Base-by-base conservation (phyloP, 2,329 filamentous ascomycete species). In the Aaosphaeria arxii region DNA sequence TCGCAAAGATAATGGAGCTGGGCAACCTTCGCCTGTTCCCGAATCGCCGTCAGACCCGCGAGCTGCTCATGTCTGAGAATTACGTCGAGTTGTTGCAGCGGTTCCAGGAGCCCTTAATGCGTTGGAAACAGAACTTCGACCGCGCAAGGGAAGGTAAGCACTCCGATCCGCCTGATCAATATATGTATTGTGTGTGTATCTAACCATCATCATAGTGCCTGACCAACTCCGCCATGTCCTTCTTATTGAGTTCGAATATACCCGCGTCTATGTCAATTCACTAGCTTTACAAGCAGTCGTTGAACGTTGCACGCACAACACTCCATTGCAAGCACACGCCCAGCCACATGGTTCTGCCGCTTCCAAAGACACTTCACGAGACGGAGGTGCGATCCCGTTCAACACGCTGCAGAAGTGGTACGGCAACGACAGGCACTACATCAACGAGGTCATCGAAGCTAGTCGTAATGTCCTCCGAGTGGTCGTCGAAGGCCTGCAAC, bases 211-310 rank as follows among this genome's bases (percentile, higher is more conserved):
- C n/a, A 47, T 55, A 78, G 81, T 85, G 30, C 75, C 79, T 1
- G 73, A 76, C 11, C 74, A 81, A 48, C 82, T 86, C 72, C 76
- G 79, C 41, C 84, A 91, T 65, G 91, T 97, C 49, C 77, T 99
- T 30, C 87, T 84, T 6, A 96, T 97, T 56, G 94, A 99, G 73
- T 96, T 94, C 63, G 90, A 97, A 63, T 96, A 96, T 66, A 90
- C 92, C 29, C 84, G 92, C 61, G 88, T 96, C 44, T 97, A 97
- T 65, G 82, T 96, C 73, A 96, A 97, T 69, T 96, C 91, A 1
- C 78, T 99, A 2, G 91, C 91, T 2, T 76, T 99, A 2, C 94
- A 99, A 72, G 94, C 94, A 24, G 91, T 97, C 4, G 90, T 97
- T 5, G 92, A 96, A 71, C 84, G 91, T 51, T 96, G 89, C 71